A percentile compares a stretch with the other conserved stretches of the same genome.
phyloP scores from a whole-genome alignment of 352 stramenopile genomes.

The Pythium sp. region DNA sequence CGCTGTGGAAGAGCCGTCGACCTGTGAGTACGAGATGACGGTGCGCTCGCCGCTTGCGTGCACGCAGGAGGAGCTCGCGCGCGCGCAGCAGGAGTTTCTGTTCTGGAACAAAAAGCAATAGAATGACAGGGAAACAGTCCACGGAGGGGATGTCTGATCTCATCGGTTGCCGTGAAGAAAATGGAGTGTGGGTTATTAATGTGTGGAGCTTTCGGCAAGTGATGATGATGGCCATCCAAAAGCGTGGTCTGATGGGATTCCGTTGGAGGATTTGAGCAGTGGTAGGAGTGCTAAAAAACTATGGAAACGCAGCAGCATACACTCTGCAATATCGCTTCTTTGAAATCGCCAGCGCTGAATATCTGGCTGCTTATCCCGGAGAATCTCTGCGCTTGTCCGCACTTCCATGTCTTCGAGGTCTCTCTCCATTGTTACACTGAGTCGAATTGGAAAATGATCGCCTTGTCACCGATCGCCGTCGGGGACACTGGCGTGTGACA shows the following conservation, averaged over 20 bases:
- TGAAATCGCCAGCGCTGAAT: too few species aligned
- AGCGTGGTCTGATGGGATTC: neutral
- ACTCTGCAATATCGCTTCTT: too few species aligned
- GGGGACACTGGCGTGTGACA: too few species aligned
- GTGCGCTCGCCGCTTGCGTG: slow-evolving; percentile 68
- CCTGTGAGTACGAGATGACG: slow-evolving; percentile 89
- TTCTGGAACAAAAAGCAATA: slow-evolving; percentile 38
- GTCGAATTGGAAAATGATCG: too few species aligned
- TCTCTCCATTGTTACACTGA: too few species aligned
- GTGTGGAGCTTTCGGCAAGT: too few species aligned
- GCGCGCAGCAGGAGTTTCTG: slow-evolving; percentile 40
- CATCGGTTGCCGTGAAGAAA: too few species aligned
- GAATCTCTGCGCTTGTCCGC: too few species aligned
- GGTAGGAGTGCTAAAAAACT: neutral
- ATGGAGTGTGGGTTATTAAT: too few species aligned
- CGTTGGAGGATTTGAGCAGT: neutral
- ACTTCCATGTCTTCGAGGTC: too few species aligned
- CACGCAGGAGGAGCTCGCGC: slow-evolving; percentile 38
- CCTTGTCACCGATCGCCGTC: too few species aligned
- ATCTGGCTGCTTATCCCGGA: too few species aligned
- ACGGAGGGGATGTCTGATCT: neutral
- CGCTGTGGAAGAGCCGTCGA: slow-evolving; percentile 91
- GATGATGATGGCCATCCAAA: neutral
- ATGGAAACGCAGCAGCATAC: neutral
- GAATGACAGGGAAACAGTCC: neutral